Percentiles rank a stretch among this genome's conserved stretches.
These are phyloP conservation scores for Daldinia decipiens DNA, from an alignment of 495 filamentous ascomycete species.

Conservation along the genomic window DNA sequence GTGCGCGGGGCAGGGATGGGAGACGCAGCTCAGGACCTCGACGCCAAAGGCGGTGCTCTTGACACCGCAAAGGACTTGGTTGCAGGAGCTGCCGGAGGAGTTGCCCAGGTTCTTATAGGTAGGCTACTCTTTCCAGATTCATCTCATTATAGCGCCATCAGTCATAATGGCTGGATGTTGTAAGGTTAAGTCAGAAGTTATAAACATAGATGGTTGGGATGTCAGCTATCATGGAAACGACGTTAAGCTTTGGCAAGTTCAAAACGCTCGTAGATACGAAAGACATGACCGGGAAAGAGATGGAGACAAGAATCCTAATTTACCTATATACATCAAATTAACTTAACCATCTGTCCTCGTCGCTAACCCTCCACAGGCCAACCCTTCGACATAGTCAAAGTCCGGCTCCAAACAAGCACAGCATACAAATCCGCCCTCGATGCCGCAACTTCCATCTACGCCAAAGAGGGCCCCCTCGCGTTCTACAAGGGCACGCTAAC, in stretches of 20 bases:
- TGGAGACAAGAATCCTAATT: too few relatives aligned
- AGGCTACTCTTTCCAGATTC: constrained; percentile 49
- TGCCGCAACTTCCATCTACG: constrained; percentile 83
- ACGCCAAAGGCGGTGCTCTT: constrained; percentile 48
- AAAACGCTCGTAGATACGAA: background rate
- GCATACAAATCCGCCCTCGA: constrained; percentile 82
- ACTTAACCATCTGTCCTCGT: background rate
- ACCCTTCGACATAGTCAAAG: constrained; percentile 99
- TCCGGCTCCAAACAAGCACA: constrained; percentile 88
- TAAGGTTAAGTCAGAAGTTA: background rate
- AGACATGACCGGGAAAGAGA: background rate
- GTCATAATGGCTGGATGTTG: background rate
- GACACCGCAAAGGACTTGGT: constrained; percentile 90
- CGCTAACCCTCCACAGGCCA: constrained; percentile 70
- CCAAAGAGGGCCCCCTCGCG: constrained; percentile 84
- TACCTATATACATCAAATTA: too few relatives aligned
- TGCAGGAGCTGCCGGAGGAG: constrained; percentile 88
- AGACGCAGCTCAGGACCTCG: constrained; percentile 54
- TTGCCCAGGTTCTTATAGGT: constrained; percentile 96
- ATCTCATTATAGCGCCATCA: background rate
- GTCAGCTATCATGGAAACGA: background rate
- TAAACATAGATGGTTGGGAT: background rate
- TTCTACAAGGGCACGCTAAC: constrained; percentile 99
- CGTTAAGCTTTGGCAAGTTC: background rate
- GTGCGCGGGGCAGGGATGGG: constrained; percentile 48